Evolutionary conservation across 2,329 filamentous ascomycete species (phyloP), one percentile per base, ranked within the genome.

Genomic region (Aspergillus pseudotamarii): DNA sequence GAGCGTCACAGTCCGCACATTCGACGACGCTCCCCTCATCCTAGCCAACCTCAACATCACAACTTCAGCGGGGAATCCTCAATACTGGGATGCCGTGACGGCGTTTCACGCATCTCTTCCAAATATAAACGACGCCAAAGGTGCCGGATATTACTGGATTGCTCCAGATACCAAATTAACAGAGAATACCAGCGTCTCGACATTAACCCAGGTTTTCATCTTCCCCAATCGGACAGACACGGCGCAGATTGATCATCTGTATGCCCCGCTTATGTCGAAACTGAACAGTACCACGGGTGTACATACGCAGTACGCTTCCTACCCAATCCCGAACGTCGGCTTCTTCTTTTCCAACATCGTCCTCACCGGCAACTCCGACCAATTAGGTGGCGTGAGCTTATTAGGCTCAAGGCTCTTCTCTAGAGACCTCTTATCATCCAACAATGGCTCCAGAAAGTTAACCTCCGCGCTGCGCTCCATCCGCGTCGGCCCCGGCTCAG

Each of bases 91-190:
- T 5, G 71, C 69, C 10, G 64, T 73, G 32, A 67, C 63, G 10
- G 48, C 67, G 45, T 72, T 70, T 45, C 80, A 84, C 54, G 76
- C 78, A 28, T 72, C 76, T 26, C 75, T 81, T 1, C 75, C 84
- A 12, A 78, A 79, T 50, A 72, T 81, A 23, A 82, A 81, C 64
- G 83, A 82, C 65, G 81, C 80, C 53, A 70, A 82, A 1, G 74
- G 75, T 28, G 71, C 73, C 10, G 75, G 77, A 8, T 77, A 80
- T 46, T 72, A 79, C 53, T 80, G 73, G 38, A 73, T 83, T 19
- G 19, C 76, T 59, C 75, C 80, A n/a, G 67, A 68, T 21, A 21
- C 64, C 10, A 64, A 65, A 2, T 16, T 69, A 19, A 59, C 36
- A 11, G 73, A 75, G n/a, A 78, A 77, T 5, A 71, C 77, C 1